Percentiles rank a stretch among this genome's conserved stretches.
Evolutionary conservation across 257 asterid species (phyloP).

Genomic region (Leptodermis oblonga): DNA sequence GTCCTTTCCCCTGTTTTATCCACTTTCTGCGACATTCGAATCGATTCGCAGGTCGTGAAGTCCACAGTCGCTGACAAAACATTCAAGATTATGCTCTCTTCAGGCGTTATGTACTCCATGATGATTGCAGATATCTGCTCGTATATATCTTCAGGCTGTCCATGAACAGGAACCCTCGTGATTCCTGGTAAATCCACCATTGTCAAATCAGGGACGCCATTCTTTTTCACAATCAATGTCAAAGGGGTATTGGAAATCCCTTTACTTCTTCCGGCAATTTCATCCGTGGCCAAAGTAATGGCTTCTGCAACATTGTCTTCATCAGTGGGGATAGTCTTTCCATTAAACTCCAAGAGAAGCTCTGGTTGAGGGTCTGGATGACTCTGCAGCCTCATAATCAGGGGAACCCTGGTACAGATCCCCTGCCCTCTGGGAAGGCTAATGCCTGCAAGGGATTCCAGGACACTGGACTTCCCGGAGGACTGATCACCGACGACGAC

Average conservation of each 20-base stretch:
- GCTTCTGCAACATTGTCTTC: constrained; percentile 3
- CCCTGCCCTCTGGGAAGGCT: constrained; percentile 24
- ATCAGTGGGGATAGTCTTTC: background rate
- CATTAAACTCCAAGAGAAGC: constrained; percentile 3
- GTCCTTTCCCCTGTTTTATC: constrained; percentile 17
- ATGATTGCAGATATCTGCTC: constrained; percentile 19
- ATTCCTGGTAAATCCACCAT: constrained; percentile 26
- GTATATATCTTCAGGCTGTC: constrained; percentile 20
- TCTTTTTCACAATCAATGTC: constrained; percentile 9
- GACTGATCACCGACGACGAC: constrained; percentile 26
- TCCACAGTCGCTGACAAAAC: constrained; percentile 17
- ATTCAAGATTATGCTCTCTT: constrained; percentile 18
- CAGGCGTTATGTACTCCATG: constrained; percentile 16
- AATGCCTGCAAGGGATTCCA: constrained; percentile 18
- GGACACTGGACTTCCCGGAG: constrained; percentile 17
- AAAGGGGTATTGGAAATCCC: constrained; percentile 14
- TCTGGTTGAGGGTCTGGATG: constrained; percentile 6
- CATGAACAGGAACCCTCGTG: constrained; percentile 21
- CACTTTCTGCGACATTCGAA: constrained; percentile 15
- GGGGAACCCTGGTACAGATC: constrained; percentile 17
- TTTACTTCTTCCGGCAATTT: constrained; percentile 13
- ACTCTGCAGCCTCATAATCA: constrained; percentile 18
- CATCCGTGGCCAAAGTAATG: constrained; percentile 7
- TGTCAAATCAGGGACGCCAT: constrained; percentile 11
- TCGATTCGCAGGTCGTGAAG: constrained; percentile 20